Base-by-base conservation (phyloP, 164 flowering plant genomes). In the Vitis rupestris region DNA sequence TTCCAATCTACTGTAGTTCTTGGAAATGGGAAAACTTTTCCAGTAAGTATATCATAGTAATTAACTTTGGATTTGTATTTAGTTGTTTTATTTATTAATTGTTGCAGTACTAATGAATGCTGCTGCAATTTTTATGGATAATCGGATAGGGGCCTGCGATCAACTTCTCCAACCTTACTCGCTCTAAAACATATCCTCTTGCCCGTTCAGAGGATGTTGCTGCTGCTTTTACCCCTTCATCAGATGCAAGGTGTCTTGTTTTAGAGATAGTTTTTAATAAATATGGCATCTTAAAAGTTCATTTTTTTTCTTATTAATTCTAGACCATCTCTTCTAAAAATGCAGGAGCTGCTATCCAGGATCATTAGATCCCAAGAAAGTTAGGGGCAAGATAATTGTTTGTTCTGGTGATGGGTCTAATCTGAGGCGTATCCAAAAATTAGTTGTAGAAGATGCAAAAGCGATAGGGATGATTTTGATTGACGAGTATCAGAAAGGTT, bases 301-400 rank as follows among this genome's bases (percentile, higher is more conserved):
- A n/a, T 1, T 51, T 61, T 57, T 48, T 48, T 19, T 15, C 8
- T 55, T 29, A 31, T 23, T 61, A 7, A 37, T 37, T 11, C 8
- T n/a, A n/a, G 30, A 53, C 30, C 1, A 15, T 65, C 5, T 37
- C 7, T 37, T 37, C 44, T 37, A 0, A 27, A 50, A 73, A 50
- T 67, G 72, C 87, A 93, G 96, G 76, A 87, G 74, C 73, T 93
- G 98, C 69, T 77, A 79, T 74, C 96, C 96, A 23, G 98, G 98
- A 63, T 89, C 98, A 0, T 69, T 93, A 53, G 91, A 92, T 68
- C 51, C 61, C 6, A 74, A 72, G 14, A 90, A 89, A 65, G 83
- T 81, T 0, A 77, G 75, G 0, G 94, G 94, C 7, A 92, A 89
- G 60, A 86, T 92, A 60, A 68, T 92, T 49, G 83, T 92, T 11